These are phyloP conservation scores for Creolimax fragrantissima DNA, from an alignment of 78 protist species.

Conservation along the genomic window DNA sequence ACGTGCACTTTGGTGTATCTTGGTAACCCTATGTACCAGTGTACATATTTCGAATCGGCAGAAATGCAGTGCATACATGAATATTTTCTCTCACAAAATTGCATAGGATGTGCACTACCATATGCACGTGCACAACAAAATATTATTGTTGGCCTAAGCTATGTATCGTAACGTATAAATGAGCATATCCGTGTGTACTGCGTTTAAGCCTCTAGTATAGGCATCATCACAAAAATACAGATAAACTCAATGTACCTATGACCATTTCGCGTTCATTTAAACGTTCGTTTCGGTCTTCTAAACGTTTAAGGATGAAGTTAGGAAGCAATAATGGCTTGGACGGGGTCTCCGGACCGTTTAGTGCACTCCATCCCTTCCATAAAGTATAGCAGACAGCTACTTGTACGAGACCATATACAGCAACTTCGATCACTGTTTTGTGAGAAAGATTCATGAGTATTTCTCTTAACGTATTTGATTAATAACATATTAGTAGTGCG, in stretches of 20 bases:
- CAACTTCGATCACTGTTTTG: background rate
- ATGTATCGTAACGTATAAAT: too few species aligned
- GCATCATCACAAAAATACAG: too few species aligned
- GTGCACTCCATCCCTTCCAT: background rate
- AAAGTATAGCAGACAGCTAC: background rate
- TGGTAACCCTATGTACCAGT: background rate
- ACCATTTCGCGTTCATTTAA: background rate
- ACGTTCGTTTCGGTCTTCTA: background rate
- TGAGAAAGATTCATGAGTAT: too few species aligned
- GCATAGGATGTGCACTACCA: too few species aligned
- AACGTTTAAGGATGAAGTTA: background rate
- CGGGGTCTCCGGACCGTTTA: background rate
- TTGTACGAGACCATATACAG: background rate
- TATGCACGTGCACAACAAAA: too few species aligned
- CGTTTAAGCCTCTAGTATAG: too few species aligned
- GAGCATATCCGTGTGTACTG: too few species aligned
- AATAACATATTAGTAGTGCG: too few species aligned
- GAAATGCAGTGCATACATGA: background rate
- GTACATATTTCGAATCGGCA: background rate
- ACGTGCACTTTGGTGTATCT: background rate
- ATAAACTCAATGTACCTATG: slow-evolving; percentile 7
- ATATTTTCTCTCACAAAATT: background rate
- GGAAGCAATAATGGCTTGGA: background rate
- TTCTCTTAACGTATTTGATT: too few species aligned
- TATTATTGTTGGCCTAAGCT: too few species aligned